Percentiles rank a stretch among this genome's conserved stretches.
phyloP scores from a whole-genome alignment of 2,329 filamentous ascomycete species.

The Akanthomyces dipterigenus region DNA sequence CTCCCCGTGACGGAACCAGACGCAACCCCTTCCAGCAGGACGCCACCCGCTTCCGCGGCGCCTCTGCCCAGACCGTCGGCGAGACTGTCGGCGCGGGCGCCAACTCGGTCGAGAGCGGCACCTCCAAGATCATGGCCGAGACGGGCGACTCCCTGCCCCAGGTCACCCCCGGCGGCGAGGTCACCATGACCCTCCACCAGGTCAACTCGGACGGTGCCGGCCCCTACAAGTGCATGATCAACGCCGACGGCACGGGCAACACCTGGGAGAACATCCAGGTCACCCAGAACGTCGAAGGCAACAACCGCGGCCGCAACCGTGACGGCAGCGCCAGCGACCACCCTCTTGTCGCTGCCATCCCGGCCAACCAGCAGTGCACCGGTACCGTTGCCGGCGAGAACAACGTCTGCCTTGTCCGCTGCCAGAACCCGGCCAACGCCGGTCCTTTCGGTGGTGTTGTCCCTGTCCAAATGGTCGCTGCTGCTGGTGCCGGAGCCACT shows the following conservation, averaged over 20 bases:
- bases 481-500: neutral
- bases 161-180: conserved; percentile 47
- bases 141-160: conserved; percentile 53
- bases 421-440: conserved; percentile 52
- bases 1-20: conserved; percentile 54
- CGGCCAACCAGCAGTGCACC: conserved; percentile 48
- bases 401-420: conserved; percentile 57
- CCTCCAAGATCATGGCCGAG: conserved; percentile 48
- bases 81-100: conserved; percentile 50
- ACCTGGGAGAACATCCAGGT: conserved; percentile 49
- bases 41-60: conserved; percentile 53
- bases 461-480: conserved; percentile 41
- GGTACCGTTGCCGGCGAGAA: conserved; percentile 52
- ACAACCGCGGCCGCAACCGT: conserved; percentile 32
- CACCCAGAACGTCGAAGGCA: conserved; percentile 29
- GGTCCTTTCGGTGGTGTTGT: conserved; percentile 58
- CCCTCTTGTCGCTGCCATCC: conserved; percentile 52
- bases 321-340: conserved; percentile 35
- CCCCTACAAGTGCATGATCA: conserved; percentile 60
- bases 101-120: conserved; percentile 52
- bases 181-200: conserved; percentile 60
- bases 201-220: conserved; percentile 62
- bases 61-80: conserved; percentile 44
- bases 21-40: conserved; percentile 59
- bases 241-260: conserved; percentile 49